Conservation (phyloP, 768 basidiomycete genomes). For the Hemileccinum rubropunctum region DNA sequence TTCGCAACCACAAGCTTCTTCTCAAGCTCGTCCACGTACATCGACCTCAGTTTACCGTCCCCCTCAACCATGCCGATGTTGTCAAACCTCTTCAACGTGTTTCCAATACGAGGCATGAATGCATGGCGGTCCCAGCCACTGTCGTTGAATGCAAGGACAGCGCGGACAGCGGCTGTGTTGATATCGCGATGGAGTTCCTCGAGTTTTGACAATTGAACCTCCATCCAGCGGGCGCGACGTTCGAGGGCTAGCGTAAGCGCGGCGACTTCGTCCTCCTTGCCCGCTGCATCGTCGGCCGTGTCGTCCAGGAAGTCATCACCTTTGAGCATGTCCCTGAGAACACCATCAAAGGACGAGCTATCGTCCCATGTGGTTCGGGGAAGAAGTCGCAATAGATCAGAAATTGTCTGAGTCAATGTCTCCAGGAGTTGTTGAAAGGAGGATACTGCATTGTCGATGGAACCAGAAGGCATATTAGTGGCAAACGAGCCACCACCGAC, state of each 20-base stretch:
- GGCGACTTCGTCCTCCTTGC: constrained; percentile 81
- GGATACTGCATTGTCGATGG: constrained; percentile 88
- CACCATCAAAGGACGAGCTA: constrained; percentile 84
- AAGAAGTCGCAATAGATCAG: constrained; percentile 78
- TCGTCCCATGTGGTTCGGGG: constrained; percentile 90
- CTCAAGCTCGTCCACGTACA: constrained; percentile 74
- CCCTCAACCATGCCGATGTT: constrained; percentile 55
- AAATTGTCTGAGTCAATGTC: constrained; percentile 87
- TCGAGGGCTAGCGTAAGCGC: constrained; percentile 80
- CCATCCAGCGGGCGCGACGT: constrained; percentile 92
- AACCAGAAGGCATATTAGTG: constrained; percentile 73
- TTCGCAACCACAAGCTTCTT: constrained; percentile 68
- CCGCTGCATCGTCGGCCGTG: constrained; percentile 57
- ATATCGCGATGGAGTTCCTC: constrained; percentile 89
- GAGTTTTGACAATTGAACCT: constrained; percentile 83
- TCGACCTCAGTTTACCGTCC: constrained; percentile 41
- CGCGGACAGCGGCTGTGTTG: constrained; percentile 82
- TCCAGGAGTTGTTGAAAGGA: constrained; percentile 88
- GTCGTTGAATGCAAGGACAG: constrained; percentile 81
- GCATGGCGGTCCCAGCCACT: constrained; percentile 75
- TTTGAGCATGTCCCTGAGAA: constrained; percentile 83
- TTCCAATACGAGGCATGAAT: constrained; percentile 68
- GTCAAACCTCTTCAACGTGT: constrained; percentile 67
- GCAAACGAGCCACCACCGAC: constrained; percentile 84
- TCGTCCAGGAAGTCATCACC: constrained; percentile 86